Conservation (phyloP, 202 grass and related monocot genomes). For the Schoenoplectus triqueter region DNA sequence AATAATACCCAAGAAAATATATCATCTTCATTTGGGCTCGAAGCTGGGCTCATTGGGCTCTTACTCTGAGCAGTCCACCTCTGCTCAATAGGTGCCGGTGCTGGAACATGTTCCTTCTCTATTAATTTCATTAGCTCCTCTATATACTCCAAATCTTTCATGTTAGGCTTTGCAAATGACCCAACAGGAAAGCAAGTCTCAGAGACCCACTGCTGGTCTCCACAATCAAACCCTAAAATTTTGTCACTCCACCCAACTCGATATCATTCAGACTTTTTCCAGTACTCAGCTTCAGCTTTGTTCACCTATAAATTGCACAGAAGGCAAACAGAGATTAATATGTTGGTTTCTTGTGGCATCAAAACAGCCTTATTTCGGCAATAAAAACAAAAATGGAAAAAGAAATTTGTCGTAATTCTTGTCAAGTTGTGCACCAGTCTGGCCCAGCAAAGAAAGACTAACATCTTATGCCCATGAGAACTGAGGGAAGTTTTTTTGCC, state of each 20-base stretch:
- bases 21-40: constrained; percentile 68
- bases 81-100: constrained; percentile 90
- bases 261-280: constrained; percentile 92
- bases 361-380: background rate
- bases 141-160: constrained; percentile 88
- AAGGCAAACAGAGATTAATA: background rate
- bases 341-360: background rate
- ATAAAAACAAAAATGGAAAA: background rate
- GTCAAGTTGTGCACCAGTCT: background rate
- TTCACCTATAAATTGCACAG: constrained; percentile 34
- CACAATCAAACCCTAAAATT: constrained; percentile 97
- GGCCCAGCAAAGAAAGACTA: background rate
- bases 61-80: constrained; percentile 78
- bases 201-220: constrained; percentile 89
- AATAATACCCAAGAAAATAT: constrained; percentile 89
- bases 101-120: constrained; percentile 67
- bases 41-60: constrained; percentile 79
- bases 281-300: constrained; percentile 90
- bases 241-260: constrained; percentile 94
- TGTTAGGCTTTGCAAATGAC: constrained; percentile 67
- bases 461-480: background rate
- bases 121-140: constrained; percentile 71
- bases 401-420: background rate
- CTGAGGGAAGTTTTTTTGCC: background rate
- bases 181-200: constrained; percentile 85